Evolutionary conservation across 441 rosid genomes (phyloP), one percentile per base, ranked within the genome.

Genomic region (Populus hybrid): DNA sequence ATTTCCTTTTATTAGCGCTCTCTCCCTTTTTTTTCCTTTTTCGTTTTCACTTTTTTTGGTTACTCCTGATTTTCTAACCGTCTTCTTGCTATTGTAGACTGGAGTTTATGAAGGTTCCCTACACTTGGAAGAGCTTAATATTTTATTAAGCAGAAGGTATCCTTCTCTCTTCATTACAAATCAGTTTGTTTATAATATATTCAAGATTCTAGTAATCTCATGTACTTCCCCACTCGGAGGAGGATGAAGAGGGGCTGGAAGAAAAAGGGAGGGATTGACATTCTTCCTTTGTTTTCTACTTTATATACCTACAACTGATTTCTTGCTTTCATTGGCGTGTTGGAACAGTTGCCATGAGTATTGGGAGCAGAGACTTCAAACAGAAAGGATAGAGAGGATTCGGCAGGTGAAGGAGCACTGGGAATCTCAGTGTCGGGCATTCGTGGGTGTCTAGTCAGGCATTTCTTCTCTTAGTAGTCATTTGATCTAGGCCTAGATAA

Each of bases 401-500:
- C 83, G 79, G 65, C 97, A 89, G 76, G 91, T 90, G 21, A 95
- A 92, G 83, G 90, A 93, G 76, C 93, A 92, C 66, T 92, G 98
- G 98, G 99, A 95, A 76, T 71, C 76, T 28, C 93, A 91, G 81
- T 91, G 93, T 59, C 88, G 88, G 50, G 88, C 94, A 64, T 91
- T 93, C 85, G 61, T 84, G 65, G 98, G 98, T 26, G 77, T 87
- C 38, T 92, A 84, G 73, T 35, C 21, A 68, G 24, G 5, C 20
- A 31, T 18, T 1, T 53, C 61, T 53, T 53, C 61, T 53, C 61
- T 16, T 1, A 16, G 61, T 6, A 1, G 61, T 53, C 61, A 53
- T 53, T 18, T 14, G 59, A 50, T 50, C 7, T 0, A 50, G 59
- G 59, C 59, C 59, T 16, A 5, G 59, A 50, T 50, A 14, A 45